phyloP scores from a whole-genome alignment of 139 green algal species.

The Pseudopediastrum boryanum region DNA sequence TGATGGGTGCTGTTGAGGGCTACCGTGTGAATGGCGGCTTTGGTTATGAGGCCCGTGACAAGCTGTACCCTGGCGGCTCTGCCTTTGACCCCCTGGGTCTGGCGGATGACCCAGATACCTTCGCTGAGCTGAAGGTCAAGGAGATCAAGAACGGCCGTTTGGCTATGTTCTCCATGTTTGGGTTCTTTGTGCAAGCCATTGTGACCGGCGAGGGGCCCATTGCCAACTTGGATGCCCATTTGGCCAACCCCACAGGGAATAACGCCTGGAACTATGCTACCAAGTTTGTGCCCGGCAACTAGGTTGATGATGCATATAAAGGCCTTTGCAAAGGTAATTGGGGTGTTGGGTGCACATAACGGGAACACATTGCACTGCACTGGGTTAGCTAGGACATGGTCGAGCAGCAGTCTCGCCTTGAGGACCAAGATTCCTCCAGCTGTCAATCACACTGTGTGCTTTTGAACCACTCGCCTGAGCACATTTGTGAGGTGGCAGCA shows the following conservation, averaged over 20 bases:
- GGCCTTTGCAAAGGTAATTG: no score
- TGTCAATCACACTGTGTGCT: no score
- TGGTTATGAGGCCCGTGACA: constrained; percentile 82
- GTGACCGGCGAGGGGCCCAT: constrained; percentile 58
- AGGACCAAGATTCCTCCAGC: no score
- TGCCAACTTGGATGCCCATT: constrained; percentile 78
- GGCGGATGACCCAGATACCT: constrained; percentile 92
- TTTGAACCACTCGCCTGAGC: no score
- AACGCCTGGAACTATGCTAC: constrained; percentile 84
- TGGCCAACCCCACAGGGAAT: constrained; percentile 72
- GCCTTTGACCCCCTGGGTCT: constrained; percentile 92
- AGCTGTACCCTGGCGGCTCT: constrained; percentile 65
- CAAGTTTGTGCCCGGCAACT: constrained; percentile 63
- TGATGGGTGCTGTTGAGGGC: constrained; percentile 91
- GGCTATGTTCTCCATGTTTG: constrained; percentile 93
- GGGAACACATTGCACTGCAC: no score
- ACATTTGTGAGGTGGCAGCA: no score
- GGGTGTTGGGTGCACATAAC: no score
- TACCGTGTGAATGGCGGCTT: constrained; percentile 88
- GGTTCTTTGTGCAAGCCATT: constrained; percentile 45
- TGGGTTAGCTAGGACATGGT: no score
- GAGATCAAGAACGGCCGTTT: constrained; percentile 98
- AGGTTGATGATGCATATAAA: no score
- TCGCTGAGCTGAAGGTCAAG: constrained; percentile 90
- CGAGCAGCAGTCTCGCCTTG: no score